Base-by-base conservation (phyloP, 768 basidiomycete genomes). In the Epithele typhae region DNA sequence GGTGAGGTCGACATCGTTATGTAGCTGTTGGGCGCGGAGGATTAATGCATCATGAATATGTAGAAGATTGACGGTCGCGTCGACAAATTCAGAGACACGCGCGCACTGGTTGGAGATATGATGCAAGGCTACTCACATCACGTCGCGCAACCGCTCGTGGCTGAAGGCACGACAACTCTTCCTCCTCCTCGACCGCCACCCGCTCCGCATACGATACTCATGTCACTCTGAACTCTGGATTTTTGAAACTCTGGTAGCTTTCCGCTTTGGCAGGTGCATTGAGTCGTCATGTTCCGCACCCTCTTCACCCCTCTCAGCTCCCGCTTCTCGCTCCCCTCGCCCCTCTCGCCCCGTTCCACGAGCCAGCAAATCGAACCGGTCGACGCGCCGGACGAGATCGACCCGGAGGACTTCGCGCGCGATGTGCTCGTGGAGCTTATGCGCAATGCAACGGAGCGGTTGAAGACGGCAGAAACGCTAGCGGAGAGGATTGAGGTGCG, bases 401-500 rank as follows among this genome's bases (percentile, higher is more conserved):
- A 70, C 12, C 81, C 84, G 11, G 84, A 87, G 59, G 81, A 87
- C 58, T 85, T 86, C 60, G 84, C 83, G 9, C 67, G 83, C 49
- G 85, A 86, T 60, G 85, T 84, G 18, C 70, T 86, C 33, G 70
- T 86, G 21, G 79, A 84, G 61, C 65, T 85, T 24, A 84, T 92
- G 79, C 71, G 81, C 25, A 79, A 77, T 47, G 67, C 80, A 0
- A 75, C 91, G 18, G 87, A 87, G 54, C 77, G 76, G 45, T 65
- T 92, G 44, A 91, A 88, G 66, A 58, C 68, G 14, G 74, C 78
- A 3, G 74, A 78, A 39, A 70, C 71, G 40, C 55, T 70, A 25
- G 54, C 63, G 45, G 68, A 69, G 0, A 71, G 74, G 54, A 69
- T 75, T 34, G 76, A 81, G 74, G 87, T 88, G 56, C 49, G 69